Percentiles rank a stretch among this genome's conserved stretches.
Conservation (phyloP, 495 filamentous ascomycete genomes). For the Viridothelium virens region DNA sequence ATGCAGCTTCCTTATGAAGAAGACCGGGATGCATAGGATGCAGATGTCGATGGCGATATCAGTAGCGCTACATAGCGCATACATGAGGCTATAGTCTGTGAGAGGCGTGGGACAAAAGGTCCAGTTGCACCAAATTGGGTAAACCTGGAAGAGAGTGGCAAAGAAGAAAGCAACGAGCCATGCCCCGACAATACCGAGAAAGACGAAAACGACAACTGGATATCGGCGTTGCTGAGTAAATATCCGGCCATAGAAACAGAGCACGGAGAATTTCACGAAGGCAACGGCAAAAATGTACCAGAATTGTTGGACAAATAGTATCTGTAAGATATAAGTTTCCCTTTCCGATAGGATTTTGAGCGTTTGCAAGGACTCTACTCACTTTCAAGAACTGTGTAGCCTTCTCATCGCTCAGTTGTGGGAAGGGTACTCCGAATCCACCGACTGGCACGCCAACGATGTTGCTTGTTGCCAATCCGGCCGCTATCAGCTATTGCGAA, state of each 20-base stretch:
- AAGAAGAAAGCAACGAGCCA: slow-evolving; percentile 7
- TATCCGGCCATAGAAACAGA: slow-evolving; percentile 3
- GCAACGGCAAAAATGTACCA: slow-evolving; percentile 9
- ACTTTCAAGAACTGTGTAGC: slow-evolving; percentile 1
- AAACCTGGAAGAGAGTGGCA: slow-evolving; percentile 4
- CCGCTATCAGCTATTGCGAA: neutral
- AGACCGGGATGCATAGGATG: neutral
- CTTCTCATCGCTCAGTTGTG: slow-evolving; percentile 6
- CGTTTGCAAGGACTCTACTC: neutral
- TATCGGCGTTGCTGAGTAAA: slow-evolving; percentile 2
- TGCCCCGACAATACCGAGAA: neutral
- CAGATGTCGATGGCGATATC: slow-evolving; percentile 5
- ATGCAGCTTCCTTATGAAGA: neutral
- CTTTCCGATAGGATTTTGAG: neutral
- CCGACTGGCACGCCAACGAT: slow-evolving; percentile 5
- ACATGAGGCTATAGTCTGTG: slow-evolving; percentile 10
- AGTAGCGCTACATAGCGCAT: slow-evolving; percentile 2
- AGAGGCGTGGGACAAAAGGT: neutral
- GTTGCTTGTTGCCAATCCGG: slow-evolving; percentile 5
- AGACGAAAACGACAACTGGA: neutral
- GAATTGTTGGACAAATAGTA: slow-evolving; percentile 6
- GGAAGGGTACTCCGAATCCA: slow-evolving; percentile 1
- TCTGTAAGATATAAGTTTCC: neutral
- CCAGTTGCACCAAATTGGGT: slow-evolving; percentile 7
- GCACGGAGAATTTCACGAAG: slow-evolving; percentile 1